These are phyloP conservation scores for Ambrosia hybrid DNA, from an alignment of 140 eudicot species.

Conservation along the genomic window DNA sequence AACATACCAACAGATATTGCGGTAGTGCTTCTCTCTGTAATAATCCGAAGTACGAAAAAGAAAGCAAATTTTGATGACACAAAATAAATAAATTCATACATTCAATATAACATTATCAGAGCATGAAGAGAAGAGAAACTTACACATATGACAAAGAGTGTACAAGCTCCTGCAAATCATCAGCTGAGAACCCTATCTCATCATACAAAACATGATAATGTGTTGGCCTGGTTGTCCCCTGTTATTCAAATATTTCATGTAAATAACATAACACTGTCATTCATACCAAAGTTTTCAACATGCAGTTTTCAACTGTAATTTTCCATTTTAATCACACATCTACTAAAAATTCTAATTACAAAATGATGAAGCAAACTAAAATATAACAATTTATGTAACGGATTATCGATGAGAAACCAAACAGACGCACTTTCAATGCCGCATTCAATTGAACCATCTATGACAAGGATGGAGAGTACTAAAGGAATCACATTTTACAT, in stretches of 20 bases:
- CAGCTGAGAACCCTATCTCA: slow-evolving; percentile 82
- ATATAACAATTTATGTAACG: too few relatives aligned
- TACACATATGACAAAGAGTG: slow-evolving; percentile 91
- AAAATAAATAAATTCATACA: not conserved
- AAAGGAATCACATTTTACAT: too few relatives aligned
- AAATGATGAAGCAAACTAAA: too few relatives aligned
- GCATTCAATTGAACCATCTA: too few relatives aligned
- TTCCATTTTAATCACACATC: not conserved
- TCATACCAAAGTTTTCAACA: not conserved
- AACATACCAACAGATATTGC: slow-evolving; percentile 78
- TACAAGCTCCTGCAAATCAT: slow-evolving; percentile 88
- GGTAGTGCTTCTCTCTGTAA: slow-evolving; percentile 80
- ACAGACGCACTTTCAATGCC: too few relatives aligned
- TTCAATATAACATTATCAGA: not conserved
- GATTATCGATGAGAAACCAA: too few relatives aligned
- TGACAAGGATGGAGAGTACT: too few relatives aligned
- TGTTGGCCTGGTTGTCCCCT: slow-evolving; percentile 88
- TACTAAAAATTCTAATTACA: too few relatives aligned
- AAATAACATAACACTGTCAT: too few relatives aligned
- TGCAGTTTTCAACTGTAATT: not conserved
- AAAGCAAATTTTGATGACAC: not conserved
- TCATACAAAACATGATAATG: slow-evolving; percentile 89
- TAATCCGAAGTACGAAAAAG: not conserved
- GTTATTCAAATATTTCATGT: not conserved
- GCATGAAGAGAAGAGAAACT: slow-evolving; percentile 27